phyloP scores from a whole-genome alignment of 2,329 filamentous ascomycete genomes.

The Aspergillus proliferans region DNA sequence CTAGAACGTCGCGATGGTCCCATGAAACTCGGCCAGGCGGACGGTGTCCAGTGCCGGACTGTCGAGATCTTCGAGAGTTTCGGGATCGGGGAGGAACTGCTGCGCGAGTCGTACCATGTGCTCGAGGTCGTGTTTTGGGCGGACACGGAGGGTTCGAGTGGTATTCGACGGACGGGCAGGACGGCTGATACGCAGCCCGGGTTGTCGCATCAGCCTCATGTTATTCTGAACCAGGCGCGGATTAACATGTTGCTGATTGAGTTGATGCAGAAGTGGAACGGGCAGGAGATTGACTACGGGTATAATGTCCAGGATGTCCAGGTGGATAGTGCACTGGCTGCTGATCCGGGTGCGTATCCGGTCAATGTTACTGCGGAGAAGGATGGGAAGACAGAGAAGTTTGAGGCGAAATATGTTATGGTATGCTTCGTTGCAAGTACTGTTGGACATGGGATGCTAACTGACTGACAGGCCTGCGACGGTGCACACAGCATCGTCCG shows the following conservation, averaged over 20 bases:
- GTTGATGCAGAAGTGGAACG: constrained; percentile 40
- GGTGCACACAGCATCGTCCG: constrained; percentile 41
- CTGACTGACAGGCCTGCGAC: constrained; percentile 38
- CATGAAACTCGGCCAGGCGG: constrained; percentile 55
- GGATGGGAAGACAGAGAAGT: constrained; percentile 35
- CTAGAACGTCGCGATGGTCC: constrained; percentile 53
- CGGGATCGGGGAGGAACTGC: constrained; percentile 48
- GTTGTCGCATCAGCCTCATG: constrained; percentile 50
- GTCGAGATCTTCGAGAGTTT: constrained; percentile 59
- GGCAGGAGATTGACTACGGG: constrained; percentile 50
- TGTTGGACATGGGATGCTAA: background rate
- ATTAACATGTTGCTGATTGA: constrained; percentile 51
- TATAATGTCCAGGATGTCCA: constrained; percentile 46
- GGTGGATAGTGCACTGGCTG: constrained; percentile 41
- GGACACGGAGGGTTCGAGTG: constrained; percentile 23
- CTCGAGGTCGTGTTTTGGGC: constrained; percentile 56
- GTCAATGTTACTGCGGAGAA: constrained; percentile 42
- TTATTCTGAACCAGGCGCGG: constrained; percentile 53
- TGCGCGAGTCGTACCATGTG: constrained; percentile 54
- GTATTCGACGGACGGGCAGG: constrained; percentile 44
- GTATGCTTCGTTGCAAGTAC: background rate
- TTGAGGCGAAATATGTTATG: constrained; percentile 47
- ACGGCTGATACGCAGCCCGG: constrained; percentile 51
- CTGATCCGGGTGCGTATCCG: constrained; percentile 36
- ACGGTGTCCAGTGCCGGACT: constrained; percentile 56